Conservation (phyloP, 1,284 basidiomycete species). For the Trametes versicolor region DNA sequence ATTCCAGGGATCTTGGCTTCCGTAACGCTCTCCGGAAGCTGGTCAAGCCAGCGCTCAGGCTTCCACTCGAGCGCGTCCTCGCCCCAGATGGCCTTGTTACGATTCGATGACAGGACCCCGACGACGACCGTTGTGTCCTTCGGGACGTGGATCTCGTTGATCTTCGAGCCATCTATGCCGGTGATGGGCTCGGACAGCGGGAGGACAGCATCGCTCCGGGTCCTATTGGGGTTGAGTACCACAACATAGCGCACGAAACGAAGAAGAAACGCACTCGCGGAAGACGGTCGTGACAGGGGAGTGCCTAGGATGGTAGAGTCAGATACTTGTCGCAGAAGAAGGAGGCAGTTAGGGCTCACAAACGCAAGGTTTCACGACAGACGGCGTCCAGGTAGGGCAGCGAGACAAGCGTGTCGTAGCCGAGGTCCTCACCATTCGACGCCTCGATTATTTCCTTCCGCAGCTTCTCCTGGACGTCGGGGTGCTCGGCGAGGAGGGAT, state of each 20-base stretch:
- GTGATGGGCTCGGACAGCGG: constrained; percentile 33
- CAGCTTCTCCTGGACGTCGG: constrained; percentile 27
- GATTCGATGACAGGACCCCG: constrained; percentile 31
- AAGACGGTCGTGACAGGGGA: constrained; percentile 10
- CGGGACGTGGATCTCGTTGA: constrained; percentile 29
- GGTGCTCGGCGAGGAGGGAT: constrained; percentile 26
- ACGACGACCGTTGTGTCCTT: constrained; percentile 28
- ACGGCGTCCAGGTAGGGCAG: constrained; percentile 36
- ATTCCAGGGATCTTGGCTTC: constrained; percentile 33
- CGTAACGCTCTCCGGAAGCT: constrained; percentile 22
- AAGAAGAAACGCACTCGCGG: constrained; percentile 6
- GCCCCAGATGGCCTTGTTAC: constrained; percentile 35
- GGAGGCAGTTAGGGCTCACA: constrained; percentile 17
- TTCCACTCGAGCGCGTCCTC: constrained; percentile 38
- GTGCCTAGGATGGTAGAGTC: not conserved
- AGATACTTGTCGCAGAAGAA: not conserved
- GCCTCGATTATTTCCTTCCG: constrained; percentile 30
- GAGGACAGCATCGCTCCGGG: constrained; percentile 29
- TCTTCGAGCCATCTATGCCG: constrained; percentile 23
- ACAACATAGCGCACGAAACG: too few relatives aligned
- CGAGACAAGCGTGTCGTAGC: constrained; percentile 29
- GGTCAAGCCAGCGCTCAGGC: constrained; percentile 36
- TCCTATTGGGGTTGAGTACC: constrained; percentile 25
- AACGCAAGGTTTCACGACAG: constrained; percentile 32
- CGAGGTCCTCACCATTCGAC: constrained; percentile 21